Evolutionary conservation across 2,329 filamentous ascomycete genomes (phyloP), one percentile per base, ranked within the genome.

Genomic region (Talaromyces rugulosus): DNA sequence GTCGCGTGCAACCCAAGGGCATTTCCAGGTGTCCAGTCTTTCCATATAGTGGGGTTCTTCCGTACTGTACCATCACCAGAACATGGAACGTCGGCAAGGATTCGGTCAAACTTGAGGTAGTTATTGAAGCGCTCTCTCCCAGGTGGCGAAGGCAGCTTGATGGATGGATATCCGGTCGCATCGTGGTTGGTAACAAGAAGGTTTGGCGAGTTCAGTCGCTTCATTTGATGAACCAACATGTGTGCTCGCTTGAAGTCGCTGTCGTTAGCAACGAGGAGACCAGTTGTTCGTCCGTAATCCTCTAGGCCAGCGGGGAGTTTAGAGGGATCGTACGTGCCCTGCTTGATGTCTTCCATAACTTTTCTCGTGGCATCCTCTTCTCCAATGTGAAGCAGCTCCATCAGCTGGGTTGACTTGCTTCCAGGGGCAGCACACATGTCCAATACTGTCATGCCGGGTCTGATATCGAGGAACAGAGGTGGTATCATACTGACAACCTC

Each of bases 401-500:
- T 86, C 62, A 99, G 80, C 80, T 99, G 95, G 3, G 92, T 91
- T 12, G 95, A 93, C 82, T 99, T 99, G 82, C 94, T 98, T 63
- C 95, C 95, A 1, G 95, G 95, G 0, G 95, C 95, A 63, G 95
- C 95, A 78, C 95, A 99, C 81, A 99, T 88, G 76, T 99, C 95
- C 69, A 99, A 80, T 9, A 97, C 93, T 1, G 89, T 90, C 89
- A 97, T 96, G 59, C 93, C 91, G 4, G 95, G 93, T 68, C 87
- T 87, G 57, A 98, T 83, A 71, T 98, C 93, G 82, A 99, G 90
- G 69, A 98, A 83, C 69, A 98, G 84, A 30, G 95, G 95, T 30
- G 95, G 95, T 65, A 99, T 98, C 95, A 99, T 99, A 81, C 92
- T 96, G 71, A 99, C 95, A 52, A 96, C 89, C 80, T 99, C 95